Evolutionary conservation across 2,329 filamentous ascomycete genomes (phyloP).

Genomic region (Apiospora malaysiana): DNA sequence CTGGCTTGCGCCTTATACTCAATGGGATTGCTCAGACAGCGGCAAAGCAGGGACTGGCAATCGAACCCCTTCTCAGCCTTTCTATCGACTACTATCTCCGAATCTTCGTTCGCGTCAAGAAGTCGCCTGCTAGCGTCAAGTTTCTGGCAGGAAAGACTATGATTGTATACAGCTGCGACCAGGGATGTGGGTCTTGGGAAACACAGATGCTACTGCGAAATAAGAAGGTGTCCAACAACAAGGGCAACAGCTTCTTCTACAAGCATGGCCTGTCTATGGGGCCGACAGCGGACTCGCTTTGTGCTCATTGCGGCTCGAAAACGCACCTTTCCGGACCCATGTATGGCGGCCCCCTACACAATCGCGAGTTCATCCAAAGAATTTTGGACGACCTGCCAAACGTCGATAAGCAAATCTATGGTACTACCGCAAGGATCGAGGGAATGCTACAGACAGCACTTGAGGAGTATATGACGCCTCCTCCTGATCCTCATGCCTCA

Average conservation of each 20-base stretch:
- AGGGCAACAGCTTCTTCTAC: slow-evolving; percentile 71
- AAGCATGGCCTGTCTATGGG: slow-evolving; percentile 79
- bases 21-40: slow-evolving; percentile 81
- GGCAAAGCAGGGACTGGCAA: slow-evolving; percentile 82
- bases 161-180: slow-evolving; percentile 89
- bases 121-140: slow-evolving; percentile 85
- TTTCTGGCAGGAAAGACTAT: slow-evolving; percentile 90
- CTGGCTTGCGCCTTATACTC: slow-evolving; percentile 83
- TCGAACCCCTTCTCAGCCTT: slow-evolving; percentile 89
- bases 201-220: slow-evolving; percentile 80
- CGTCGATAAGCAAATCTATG: slow-evolving; percentile 73
- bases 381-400: slow-evolving; percentile 76
- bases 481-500: slow-evolving; percentile 33
- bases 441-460: slow-evolving; percentile 91
- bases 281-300: slow-evolving; percentile 69
- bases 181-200: slow-evolving; percentile 89
- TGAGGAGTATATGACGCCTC: slow-evolving; percentile 65
- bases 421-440: slow-evolving; percentile 80
- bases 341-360: slow-evolving; percentile 91
- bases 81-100: slow-evolving; percentile 96
- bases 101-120: slow-evolving; percentile 82
- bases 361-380: slow-evolving; percentile 78
- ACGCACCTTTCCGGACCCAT: slow-evolving; percentile 92
- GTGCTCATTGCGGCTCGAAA: slow-evolving; percentile 83
- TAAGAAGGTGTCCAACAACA: slow-evolving; percentile 71